A percentile compares a stretch with the other conserved stretches of the same genome.
Conservation (phyloP, 306 rosid species). For the Gillenia trifoliata region DNA sequence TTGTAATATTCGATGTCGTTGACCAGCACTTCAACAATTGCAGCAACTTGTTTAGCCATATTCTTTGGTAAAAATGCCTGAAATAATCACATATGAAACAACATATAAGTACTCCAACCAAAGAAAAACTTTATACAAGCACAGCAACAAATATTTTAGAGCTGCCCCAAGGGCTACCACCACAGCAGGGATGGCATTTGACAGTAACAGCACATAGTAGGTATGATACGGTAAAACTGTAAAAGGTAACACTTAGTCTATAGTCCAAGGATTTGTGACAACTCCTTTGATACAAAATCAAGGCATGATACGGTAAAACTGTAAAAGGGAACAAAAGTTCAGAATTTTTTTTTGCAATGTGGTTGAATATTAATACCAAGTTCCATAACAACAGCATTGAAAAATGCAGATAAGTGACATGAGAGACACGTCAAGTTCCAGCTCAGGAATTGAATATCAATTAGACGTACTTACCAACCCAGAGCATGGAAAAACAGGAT, state of each 20-base stretch:
- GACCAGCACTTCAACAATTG: conserved; percentile 45
- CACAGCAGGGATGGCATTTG: neutral
- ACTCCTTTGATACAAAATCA: neutral
- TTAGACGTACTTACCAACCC: conserved; percentile 47
- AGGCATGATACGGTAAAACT: neutral
- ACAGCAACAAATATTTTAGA: neutral
- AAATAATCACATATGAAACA: conserved; percentile 25
- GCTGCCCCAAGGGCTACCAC: neutral
- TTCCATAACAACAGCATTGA: neutral
- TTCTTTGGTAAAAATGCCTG: conserved; percentile 62
- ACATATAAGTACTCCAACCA: conserved; percentile 16
- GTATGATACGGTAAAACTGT: neutral
- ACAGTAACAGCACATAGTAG: neutral
- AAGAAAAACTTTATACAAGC: conserved; percentile 6
- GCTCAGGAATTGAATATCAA: neutral
- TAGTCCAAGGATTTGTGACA: neutral
- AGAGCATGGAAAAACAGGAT: conserved; percentile 34
- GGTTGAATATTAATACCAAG: neutral
- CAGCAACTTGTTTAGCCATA: conserved; percentile 38
- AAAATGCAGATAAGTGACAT: neutral
- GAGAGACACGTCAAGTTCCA: neutral
- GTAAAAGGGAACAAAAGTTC: neutral
- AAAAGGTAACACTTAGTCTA: neutral
- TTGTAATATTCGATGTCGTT: conserved; percentile 34
- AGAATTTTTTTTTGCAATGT: too few species aligned